Evolutionary conservation across 164 flowering plant species (phyloP), one percentile per base, ranked within the genome.

Genomic region (Chimonanthus salicifolius): DNA sequence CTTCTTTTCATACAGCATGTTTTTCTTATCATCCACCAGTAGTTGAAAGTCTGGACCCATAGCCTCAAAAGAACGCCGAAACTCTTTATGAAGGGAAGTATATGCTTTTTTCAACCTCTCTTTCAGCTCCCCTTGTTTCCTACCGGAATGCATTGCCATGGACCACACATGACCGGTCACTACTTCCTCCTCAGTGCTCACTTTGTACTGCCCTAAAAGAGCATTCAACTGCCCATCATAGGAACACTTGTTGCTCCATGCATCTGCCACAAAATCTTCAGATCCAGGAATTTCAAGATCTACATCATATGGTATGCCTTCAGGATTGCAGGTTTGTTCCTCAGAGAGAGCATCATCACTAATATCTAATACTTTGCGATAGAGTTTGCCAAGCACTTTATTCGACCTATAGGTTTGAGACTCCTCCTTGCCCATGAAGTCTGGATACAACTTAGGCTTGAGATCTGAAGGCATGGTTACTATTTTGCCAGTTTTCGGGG

Each of bases 161-260:
- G 98, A 94, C 97, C 97, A 94, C 44, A 92, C 72, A 47, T 90
- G 93, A 8, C 99, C 98, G 0, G 99, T 94, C 1, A 96, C 94
- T 8, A 90, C 69, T 83, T 96, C 99, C 78, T 89, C 97, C 84
- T 96, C 99, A 11, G 84, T 77, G 64, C 78, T 80, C 62, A 96
- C 89, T 69, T 91, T 90, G 68, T 87, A 94, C 67, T 90, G 99
- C 3, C 86, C 89, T 50, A 94, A 75, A 64, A 96, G 88, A 44
- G 91, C 88, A 44, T 71, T 81, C 49, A 96, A 51, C 75, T 90
- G 92, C 8, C 80, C 77, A 78, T 94, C 94, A 77, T 96, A 94
- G 0, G 85, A 82, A 78, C 94, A 91, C 74, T 96, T 96, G 5
- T 76, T 75, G 49, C 69, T 81, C 99, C 99, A 92, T 5, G 98